phyloP scores from a whole-genome alignment of 768 basidiomycete species.

The Flagelloscypha sp. region DNA sequence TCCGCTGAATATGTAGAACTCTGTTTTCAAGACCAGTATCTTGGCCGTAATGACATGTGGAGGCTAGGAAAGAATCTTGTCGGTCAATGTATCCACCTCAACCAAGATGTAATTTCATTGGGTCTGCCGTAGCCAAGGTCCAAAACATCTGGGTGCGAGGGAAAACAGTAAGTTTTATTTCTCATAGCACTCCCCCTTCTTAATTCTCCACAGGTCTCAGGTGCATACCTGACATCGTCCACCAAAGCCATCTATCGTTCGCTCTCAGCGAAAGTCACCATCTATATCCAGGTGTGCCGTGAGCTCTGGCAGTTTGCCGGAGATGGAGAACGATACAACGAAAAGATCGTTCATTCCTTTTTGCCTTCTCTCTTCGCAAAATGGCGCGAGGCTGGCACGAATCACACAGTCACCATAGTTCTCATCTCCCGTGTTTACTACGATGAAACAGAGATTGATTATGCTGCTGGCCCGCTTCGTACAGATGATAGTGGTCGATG shows the following conservation, averaged over 20 bases:
- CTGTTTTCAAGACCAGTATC: conserved; percentile 89
- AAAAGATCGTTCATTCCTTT: conserved; percentile 97
- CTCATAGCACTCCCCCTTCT: conserved; percentile 2
- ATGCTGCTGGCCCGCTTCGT: conserved; percentile 75
- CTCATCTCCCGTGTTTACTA: conserved; percentile 91
- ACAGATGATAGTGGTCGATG: conserved; percentile 66
- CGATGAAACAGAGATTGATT: conserved; percentile 69
- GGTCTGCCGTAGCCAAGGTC: conserved; percentile 75
- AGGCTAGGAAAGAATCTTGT: conserved; percentile 75
- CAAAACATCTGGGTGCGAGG: conserved; percentile 67
- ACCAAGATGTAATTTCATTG: conserved; percentile 84
- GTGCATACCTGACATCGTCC: conserved; percentile 69
- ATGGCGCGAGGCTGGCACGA: conserved; percentile 80
- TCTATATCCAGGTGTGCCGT: conserved; percentile 93
- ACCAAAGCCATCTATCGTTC: conserved; percentile 88
- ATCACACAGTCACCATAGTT: conserved; percentile 91
- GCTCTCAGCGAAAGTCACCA: conserved; percentile 83
- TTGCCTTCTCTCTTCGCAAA: conserved; percentile 80
- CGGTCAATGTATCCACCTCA: conserved; percentile 71
- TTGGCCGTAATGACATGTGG: conserved; percentile 98
- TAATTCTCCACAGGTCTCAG: conserved; percentile 50
- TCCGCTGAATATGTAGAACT: conserved; percentile 80
- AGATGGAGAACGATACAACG: conserved; percentile 91
- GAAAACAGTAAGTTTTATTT: conserved; percentile 39
- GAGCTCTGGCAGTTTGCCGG: conserved; percentile 97